phyloP scores from a whole-genome alignment of 192 early-diverging fungal genomes.

The Lobosporangium transversale region DNA sequence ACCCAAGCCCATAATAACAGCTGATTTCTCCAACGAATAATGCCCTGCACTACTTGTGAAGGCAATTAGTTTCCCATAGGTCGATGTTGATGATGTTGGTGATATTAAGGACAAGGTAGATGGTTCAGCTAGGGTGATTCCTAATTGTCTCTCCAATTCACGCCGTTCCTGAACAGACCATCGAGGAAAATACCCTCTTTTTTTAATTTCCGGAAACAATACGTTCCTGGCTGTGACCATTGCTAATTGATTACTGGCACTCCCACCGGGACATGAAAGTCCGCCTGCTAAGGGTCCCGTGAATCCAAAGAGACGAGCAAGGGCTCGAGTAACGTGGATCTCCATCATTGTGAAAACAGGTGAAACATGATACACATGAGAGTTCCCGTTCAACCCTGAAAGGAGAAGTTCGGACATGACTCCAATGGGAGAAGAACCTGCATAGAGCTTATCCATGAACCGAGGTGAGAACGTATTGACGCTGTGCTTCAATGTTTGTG shows the following conservation, averaged over 20 bases:
- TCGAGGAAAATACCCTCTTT: slow-evolving; percentile 57
- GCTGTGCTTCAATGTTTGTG: slow-evolving; percentile 60
- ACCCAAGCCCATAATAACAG: slow-evolving; percentile 76
- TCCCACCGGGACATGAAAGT: slow-evolving; percentile 79
- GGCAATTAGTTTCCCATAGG: slow-evolving; percentile 60
- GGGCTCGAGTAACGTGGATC: slow-evolving; percentile 59
- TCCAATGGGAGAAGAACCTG: slow-evolving; percentile 79
- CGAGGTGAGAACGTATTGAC: slow-evolving; percentile 73
- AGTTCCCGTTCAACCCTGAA: slow-evolving; percentile 79
- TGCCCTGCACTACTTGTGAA: slow-evolving; percentile 80
- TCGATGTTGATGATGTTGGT: slow-evolving; percentile 5
- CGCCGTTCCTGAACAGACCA: slow-evolving; percentile 18
- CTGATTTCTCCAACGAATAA: slow-evolving; percentile 81
- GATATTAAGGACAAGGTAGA: neutral
- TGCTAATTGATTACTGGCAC: slow-evolving; percentile 79
- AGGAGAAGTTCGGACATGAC: slow-evolving; percentile 76
- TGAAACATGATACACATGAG: slow-evolving; percentile 79
- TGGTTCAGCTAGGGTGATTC: too few relatives aligned
- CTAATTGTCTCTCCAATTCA: slow-evolving; percentile 10
- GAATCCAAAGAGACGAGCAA: slow-evolving; percentile 60
- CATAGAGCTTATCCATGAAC: slow-evolving; percentile 88
- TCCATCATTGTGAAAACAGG: slow-evolving; percentile 80
- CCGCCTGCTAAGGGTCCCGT: slow-evolving; percentile 64
- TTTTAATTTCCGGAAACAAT: slow-evolving; percentile 70
- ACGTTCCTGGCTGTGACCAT: slow-evolving; percentile 78